phyloP scores from a whole-genome alignment of 306 rosid species.

The Cicer pinnatifidum region DNA sequence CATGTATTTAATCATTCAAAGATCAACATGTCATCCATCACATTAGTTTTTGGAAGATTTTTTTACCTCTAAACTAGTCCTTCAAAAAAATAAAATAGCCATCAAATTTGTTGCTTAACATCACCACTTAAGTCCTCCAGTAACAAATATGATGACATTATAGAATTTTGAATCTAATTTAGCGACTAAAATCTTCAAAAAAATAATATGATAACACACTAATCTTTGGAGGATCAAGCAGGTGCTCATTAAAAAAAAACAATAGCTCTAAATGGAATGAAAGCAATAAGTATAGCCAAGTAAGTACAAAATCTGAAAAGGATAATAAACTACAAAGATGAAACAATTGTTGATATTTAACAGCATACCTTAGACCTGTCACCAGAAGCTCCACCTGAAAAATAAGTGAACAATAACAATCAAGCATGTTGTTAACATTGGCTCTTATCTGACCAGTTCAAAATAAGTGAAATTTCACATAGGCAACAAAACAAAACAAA shows the following conservation, averaged over 20 bases:
- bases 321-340: not conserved
- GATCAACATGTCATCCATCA: not conserved
- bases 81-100: not conserved
- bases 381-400: constrained; percentile 62
- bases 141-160: constrained; percentile 7
- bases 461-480: constrained; percentile 10
- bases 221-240: constrained; percentile 2
- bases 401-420: constrained; percentile 7
- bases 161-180: not conserved
- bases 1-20: not conserved
- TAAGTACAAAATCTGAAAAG: not conserved
- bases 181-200: not conserved
- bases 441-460: not conserved
- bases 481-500: not conserved
- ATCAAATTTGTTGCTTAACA: not conserved
- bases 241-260: constrained; percentile 16
- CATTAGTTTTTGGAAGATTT: not conserved
- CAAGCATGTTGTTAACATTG: not conserved
- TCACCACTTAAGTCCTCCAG: not conserved
- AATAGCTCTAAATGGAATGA: constrained; percentile 1
- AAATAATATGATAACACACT: not conserved
- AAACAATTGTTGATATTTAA: constrained; percentile 11
- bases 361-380: constrained; percentile 62
- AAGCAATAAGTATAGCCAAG: not conserved
- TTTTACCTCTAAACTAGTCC: not conserved